Evolutionary conservation across 2,329 filamentous ascomycete species (phyloP).

Genomic region (Aspergillus bombycis): DNA sequence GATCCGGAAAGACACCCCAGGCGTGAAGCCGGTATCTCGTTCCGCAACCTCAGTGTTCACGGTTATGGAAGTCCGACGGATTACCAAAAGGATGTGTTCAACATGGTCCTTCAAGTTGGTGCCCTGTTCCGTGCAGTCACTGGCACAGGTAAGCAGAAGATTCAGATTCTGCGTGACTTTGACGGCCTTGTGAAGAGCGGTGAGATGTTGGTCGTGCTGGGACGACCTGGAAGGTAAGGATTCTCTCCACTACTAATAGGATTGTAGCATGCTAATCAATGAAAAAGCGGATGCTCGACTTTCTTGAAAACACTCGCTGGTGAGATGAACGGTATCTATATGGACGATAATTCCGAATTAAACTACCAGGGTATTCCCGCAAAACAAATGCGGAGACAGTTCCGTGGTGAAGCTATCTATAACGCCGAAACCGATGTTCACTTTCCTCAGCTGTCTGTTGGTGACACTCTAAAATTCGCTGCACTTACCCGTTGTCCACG

Average conservation of each 20-base stretch:
- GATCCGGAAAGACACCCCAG: constrained; percentile 56
- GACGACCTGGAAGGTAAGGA: constrained; percentile 47
- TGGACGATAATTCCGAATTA: constrained; percentile 71
- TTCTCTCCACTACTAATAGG: not conserved
- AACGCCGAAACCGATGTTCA: constrained; percentile 83
- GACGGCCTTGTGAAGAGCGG: constrained; percentile 64
- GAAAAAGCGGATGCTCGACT: constrained; percentile 67
- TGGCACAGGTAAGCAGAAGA: constrained; percentile 48
- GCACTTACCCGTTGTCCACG: constrained; percentile 64
- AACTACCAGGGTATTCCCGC: constrained; percentile 69
- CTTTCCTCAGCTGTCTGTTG: constrained; percentile 76
- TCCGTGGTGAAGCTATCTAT: constrained; percentile 85
- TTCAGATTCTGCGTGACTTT: constrained; percentile 66
- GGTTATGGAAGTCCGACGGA: constrained; percentile 70
- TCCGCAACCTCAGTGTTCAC: constrained; percentile 69
- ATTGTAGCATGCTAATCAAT: constrained; percentile 9
- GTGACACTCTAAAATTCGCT: constrained; percentile 79
- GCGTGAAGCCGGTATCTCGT: constrained; percentile 66
- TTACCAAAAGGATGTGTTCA: constrained; percentile 59
- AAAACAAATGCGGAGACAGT: constrained; percentile 62
- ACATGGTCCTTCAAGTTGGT: constrained; percentile 39
- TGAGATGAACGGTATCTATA: constrained; percentile 78
- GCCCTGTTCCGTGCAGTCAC: constrained; percentile 36
- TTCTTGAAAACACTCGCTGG: constrained; percentile 83
- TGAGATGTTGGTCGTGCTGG: constrained; percentile 62